These are phyloP conservation scores for Cercophora sp. DNA, from an alignment of 495 filamentous ascomycete species.

Conservation along the genomic window DNA sequence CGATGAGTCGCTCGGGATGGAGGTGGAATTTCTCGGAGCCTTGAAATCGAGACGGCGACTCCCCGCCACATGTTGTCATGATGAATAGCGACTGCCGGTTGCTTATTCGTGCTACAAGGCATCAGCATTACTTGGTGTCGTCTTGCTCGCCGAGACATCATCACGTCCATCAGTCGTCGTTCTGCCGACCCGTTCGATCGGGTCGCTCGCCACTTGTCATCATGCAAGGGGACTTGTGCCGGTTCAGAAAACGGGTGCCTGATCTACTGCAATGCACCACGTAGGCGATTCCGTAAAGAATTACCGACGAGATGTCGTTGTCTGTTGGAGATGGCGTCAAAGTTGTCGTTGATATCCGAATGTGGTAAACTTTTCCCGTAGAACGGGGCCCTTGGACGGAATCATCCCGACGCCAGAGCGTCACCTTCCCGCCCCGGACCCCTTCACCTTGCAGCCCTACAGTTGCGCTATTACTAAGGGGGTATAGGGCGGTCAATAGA, in stretches of 20 bases:
- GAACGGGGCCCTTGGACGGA: neutral
- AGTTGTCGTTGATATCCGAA: conserved; percentile 2
- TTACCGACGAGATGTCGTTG: too few relatives aligned
- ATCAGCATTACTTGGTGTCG: too few relatives aligned
- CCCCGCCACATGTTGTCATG: neutral
- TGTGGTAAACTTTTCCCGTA: conserved; percentile 1
- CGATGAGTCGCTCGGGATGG: neutral
- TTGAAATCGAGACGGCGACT: neutral
- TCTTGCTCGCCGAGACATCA: neutral
- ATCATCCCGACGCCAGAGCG: neutral
- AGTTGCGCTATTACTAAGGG: neutral
- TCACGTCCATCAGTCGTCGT: neutral
- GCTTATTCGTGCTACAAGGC: too few relatives aligned
- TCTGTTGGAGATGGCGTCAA: too few relatives aligned
- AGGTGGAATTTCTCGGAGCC: neutral
- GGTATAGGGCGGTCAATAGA: neutral
- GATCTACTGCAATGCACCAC: neutral
- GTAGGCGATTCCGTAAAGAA: neutral
- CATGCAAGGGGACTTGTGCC: neutral
- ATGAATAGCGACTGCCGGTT: neutral
- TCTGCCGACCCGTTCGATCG: neutral
- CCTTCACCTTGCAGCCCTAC: neutral
- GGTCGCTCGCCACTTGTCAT: neutral
- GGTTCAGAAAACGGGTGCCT: neutral
- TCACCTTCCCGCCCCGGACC: neutral